Conservation (phyloP, 2,329 filamentous ascomycete genomes). For the Helicocarpus griseus region DNA sequence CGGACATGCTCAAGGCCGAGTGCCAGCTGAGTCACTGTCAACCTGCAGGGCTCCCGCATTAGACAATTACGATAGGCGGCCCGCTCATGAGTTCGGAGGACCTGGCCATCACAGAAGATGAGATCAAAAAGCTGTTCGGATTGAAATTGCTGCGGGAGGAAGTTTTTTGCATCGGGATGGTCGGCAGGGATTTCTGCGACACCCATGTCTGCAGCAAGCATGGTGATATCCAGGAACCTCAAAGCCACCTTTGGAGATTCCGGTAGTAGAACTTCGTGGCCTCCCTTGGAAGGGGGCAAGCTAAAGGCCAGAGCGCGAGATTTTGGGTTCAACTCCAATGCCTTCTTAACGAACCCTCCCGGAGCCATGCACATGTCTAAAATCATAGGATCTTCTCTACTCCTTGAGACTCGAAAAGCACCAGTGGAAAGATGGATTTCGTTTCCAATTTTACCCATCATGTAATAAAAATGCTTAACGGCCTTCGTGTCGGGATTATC, state of each 20-base stretch:
- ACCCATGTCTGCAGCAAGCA: constrained; percentile 26
- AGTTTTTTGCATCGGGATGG: constrained; percentile 16
- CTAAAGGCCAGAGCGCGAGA: constrained; percentile 33
- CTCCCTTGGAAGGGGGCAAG: constrained; percentile 32
- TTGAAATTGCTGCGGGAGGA: constrained; percentile 21
- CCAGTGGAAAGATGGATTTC: constrained; percentile 15
- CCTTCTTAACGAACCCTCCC: constrained; percentile 40
- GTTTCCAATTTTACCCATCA: constrained; percentile 18
- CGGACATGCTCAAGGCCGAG: constrained; percentile 37
- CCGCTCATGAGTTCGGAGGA: constrained; percentile 32
- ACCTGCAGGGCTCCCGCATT: constrained; percentile 28
- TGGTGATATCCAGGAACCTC: constrained; percentile 40
- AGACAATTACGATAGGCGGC: constrained; percentile 21
- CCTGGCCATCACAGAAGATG: constrained; percentile 40
- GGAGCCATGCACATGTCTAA: constrained; percentile 50
- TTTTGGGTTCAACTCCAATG: constrained; percentile 27
- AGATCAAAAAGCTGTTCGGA: constrained; percentile 21
- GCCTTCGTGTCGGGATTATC: constrained; percentile 7
- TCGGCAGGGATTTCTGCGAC: constrained; percentile 6
- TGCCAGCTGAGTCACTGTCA: constrained; percentile 33
- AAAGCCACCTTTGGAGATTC: constrained; percentile 9
- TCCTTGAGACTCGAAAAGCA: constrained; percentile 7
- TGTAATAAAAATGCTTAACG: constrained; percentile 10
- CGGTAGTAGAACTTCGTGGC: constrained; percentile 32
- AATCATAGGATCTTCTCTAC: constrained; percentile 16